These are phyloP conservation scores for Paraconiothyrium sp. DNA, from an alignment of 2,329 filamentous ascomycete genomes.

Conservation along the genomic window DNA sequence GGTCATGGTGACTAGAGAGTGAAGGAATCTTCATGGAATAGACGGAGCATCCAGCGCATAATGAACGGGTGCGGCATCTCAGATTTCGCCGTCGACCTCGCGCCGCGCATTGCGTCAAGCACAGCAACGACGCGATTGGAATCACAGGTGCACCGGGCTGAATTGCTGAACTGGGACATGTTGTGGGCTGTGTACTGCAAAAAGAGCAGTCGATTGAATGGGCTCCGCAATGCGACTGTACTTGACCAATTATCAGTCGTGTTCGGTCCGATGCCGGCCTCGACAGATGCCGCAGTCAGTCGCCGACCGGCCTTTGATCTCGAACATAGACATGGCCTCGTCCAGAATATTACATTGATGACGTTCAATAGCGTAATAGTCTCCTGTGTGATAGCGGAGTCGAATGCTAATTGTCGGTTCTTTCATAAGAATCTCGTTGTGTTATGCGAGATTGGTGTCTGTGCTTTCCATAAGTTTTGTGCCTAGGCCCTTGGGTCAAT, in stretches of 20 bases:
- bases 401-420: no score
- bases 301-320: background rate
- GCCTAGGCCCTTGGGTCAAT: no score
- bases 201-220: background rate
- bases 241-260: background rate
- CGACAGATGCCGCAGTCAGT: background rate
- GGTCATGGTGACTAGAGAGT: background rate
- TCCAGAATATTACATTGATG: no score
- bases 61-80: background rate
- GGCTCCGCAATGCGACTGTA: background rate
- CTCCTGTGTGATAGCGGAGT: no score
- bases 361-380: no score
- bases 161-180: background rate
- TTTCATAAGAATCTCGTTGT: no score
- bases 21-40: background rate
- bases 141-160: background rate
- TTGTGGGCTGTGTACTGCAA: background rate
- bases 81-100: background rate
- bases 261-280: slow-evolving; percentile 2
- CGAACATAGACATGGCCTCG: background rate
- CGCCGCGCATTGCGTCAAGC: slow-evolving; percentile 2
- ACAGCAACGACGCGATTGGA: background rate
- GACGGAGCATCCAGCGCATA: background rate
- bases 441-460: no score
- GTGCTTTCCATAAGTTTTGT: no score